Conservation (phyloP, 2,329 filamentous ascomycete species). For the Colletotrichum orbiculare region DNA sequence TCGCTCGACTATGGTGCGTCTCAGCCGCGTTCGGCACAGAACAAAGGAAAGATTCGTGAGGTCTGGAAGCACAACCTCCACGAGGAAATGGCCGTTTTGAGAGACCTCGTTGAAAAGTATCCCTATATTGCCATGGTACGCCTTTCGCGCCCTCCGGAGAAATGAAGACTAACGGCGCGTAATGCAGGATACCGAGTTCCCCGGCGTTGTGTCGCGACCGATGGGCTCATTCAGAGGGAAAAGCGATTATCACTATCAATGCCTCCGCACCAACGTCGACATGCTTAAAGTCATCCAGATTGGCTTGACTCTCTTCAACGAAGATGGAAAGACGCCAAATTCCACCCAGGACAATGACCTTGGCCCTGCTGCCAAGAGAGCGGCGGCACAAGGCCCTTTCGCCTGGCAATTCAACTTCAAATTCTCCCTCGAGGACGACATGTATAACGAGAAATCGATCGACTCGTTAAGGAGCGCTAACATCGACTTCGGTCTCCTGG, state of each 20-base stretch:
- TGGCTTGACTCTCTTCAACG: conserved; percentile 91
- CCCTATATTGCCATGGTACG: conserved; percentile 95
- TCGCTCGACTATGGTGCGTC: conserved; percentile 36
- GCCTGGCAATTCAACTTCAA: conserved; percentile 99
- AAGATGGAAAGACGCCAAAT: conserved; percentile 82
- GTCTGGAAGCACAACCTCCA: conserved; percentile 94
- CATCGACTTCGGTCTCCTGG: conserved; percentile 88
- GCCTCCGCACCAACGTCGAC: conserved; percentile 95
- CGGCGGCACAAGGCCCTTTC: conserved; percentile 62
- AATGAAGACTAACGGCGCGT: conserved; percentile 29
- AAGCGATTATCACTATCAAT: conserved; percentile 99
- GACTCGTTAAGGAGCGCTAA: conserved; percentile 90
- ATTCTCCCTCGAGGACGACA: conserved; percentile 93
- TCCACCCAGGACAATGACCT: conserved; percentile 55
- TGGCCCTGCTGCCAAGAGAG: conserved; percentile 51
- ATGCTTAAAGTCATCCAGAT: conserved; percentile 98
- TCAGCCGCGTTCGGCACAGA: conserved; percentile 65
- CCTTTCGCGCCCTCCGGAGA: not conserved
- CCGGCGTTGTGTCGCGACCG: conserved; percentile 94
- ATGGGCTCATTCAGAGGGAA: conserved; percentile 96
- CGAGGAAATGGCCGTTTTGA: conserved; percentile 87
- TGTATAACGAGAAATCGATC: conserved; percentile 97
- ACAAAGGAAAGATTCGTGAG: conserved; percentile 89
- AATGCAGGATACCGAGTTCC: conserved; percentile 92
- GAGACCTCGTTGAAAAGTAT: conserved; percentile 88